Evolutionary conservation across 2,329 filamentous ascomycete species (phyloP).

Genomic region (Hirsutella minnesotensis): DNA sequence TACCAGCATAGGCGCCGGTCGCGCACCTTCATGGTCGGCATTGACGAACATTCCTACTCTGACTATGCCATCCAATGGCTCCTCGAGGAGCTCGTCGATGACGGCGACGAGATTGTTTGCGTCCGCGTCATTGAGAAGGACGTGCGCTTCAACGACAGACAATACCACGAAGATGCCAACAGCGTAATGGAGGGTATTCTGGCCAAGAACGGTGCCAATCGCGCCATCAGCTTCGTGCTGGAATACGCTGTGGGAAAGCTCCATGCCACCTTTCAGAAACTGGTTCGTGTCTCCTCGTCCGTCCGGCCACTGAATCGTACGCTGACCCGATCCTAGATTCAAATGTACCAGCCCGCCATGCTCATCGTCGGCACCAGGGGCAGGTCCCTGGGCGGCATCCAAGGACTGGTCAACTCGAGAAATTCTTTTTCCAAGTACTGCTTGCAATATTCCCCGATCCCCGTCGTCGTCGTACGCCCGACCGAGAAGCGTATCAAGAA

Average conservation of each 20-base stretch:
- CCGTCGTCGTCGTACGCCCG: slow-evolving; percentile 83
- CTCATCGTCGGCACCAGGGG: slow-evolving; percentile 84
- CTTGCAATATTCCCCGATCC: slow-evolving; percentile 83
- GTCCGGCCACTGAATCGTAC: background rate
- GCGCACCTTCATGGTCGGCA: slow-evolving; percentile 80
- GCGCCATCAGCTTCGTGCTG: slow-evolving; percentile 72
- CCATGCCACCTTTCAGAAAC: slow-evolving; percentile 78
- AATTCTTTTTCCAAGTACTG: slow-evolving; percentile 93
- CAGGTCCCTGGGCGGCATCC: slow-evolving; percentile 72
- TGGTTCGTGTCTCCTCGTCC: slow-evolving; percentile 43
- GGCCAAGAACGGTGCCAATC: slow-evolving; percentile 64
- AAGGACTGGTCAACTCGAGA: slow-evolving; percentile 63
- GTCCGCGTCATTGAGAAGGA: slow-evolving; percentile 80
- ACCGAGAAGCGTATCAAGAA: slow-evolving; percentile 82
- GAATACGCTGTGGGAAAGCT: slow-evolving; percentile 86
- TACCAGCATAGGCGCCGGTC: slow-evolving; percentile 72
- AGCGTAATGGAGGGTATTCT: slow-evolving; percentile 65
- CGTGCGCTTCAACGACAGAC: slow-evolving; percentile 54
- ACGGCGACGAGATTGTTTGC: slow-evolving; percentile 88
- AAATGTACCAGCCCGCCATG: slow-evolving; percentile 83
- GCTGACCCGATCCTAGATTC: slow-evolving; percentile 46
- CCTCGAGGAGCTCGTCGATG: slow-evolving; percentile 81
- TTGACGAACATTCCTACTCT: slow-evolving; percentile 84
- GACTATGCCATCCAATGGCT: slow-evolving; percentile 90
- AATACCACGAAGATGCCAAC: slow-evolving; percentile 67